Evolutionary conservation across 2,329 filamentous ascomycete species (phyloP).

Genomic region (Aspergillus sp.): DNA sequence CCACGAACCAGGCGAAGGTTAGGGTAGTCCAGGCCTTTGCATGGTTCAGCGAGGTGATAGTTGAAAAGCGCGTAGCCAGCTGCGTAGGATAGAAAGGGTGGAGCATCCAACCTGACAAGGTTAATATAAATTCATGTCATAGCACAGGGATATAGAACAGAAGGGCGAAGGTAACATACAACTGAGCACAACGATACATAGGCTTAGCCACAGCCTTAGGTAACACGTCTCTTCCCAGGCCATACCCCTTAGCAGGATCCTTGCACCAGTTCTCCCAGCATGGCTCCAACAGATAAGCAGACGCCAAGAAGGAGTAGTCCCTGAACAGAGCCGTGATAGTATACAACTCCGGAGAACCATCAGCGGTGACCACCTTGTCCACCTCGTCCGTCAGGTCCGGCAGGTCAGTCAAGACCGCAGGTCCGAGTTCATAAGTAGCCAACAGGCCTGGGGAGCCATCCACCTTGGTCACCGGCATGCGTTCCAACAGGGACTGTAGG

Average conservation of each 20-base stretch:
- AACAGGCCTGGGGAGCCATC: slow-evolving; percentile 70
- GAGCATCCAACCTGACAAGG: slow-evolving; percentile 56
- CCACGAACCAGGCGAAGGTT: slow-evolving; percentile 78
- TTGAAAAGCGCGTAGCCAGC: slow-evolving; percentile 57
- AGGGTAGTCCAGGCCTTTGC: slow-evolving; percentile 46
- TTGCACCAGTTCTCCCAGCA: slow-evolving; percentile 66
- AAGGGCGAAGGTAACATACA: slow-evolving; percentile 53
- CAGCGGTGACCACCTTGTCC: slow-evolving; percentile 51
- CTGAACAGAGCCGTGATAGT: slow-evolving; percentile 80
- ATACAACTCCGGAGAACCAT: slow-evolving; percentile 59
- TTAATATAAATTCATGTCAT: not conserved
- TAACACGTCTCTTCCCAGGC: slow-evolving; percentile 64
- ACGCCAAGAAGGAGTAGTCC: slow-evolving; percentile 86
- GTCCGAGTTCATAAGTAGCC: slow-evolving; percentile 64
- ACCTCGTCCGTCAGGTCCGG: slow-evolving; percentile 68
- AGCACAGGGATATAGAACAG: not conserved
- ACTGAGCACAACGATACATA: slow-evolving; percentile 71
- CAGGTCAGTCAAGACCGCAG: slow-evolving; percentile 63
- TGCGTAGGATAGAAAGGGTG: slow-evolving; percentile 84
- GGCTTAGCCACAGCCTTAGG: slow-evolving; percentile 70
- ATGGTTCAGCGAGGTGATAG: slow-evolving; percentile 51
- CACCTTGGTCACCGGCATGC: slow-evolving; percentile 69
- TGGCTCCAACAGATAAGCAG: slow-evolving; percentile 82
- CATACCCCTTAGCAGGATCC: slow-evolving; percentile 59
- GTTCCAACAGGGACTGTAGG: slow-evolving; percentile 62